Conservation (phyloP, 1,284 basidiomycete genomes). For the Ganoderma sinense region DNA sequence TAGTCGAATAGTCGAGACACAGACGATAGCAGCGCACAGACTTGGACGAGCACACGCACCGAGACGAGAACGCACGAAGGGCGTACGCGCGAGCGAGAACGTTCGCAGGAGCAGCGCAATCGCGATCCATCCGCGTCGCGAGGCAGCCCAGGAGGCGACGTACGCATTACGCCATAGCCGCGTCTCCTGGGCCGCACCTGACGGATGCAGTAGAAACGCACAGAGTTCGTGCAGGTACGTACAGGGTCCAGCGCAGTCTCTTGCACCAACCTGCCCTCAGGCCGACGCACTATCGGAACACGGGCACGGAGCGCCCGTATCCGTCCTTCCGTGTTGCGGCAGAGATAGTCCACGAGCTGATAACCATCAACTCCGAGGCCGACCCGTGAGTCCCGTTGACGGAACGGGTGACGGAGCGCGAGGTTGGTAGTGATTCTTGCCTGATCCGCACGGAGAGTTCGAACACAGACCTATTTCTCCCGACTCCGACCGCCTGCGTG, state of each 20-base stretch:
- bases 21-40: constrained; percentile 11
- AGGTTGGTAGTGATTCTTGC: constrained; percentile 17
- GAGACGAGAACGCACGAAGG: constrained; percentile 10
- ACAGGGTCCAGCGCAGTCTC: constrained; percentile 4
- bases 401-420: constrained; percentile 18
- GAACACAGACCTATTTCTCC: constrained; percentile 12
- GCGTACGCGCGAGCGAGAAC: constrained; percentile 14
- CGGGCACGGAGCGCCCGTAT: constrained; percentile 16
- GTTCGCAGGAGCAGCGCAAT: constrained; percentile 8
- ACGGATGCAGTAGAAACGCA: background rate
- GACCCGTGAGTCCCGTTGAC: constrained; percentile 9
- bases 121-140: background rate
- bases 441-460: constrained; percentile 19
- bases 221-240: constrained; percentile 3
- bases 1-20: constrained; percentile 16
- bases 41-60: constrained; percentile 4
- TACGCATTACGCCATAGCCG: background rate
- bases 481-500: constrained; percentile 24
- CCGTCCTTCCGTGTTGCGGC: constrained; percentile 9
- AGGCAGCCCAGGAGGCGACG: background rate
- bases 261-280: background rate
- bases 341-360: constrained; percentile 8
- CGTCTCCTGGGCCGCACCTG: constrained; percentile 1
- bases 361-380: constrained; percentile 19
- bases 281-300: constrained; percentile 14